These are phyloP conservation scores for Pichia kluyveri DNA, from an alignment of 805 yeast species.

Conservation along the genomic window DNA sequence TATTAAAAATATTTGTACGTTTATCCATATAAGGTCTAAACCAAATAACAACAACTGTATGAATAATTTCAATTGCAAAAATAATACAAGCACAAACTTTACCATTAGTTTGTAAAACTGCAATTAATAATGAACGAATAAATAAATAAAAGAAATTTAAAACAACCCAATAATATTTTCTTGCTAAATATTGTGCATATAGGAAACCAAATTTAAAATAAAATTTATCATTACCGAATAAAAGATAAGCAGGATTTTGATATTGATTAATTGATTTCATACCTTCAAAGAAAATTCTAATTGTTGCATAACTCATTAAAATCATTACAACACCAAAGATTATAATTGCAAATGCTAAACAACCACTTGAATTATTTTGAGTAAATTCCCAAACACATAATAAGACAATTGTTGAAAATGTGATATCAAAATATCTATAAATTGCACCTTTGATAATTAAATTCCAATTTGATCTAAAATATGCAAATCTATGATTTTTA, in stretches of 20 bases:
- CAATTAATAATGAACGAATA: conserved; percentile 73
- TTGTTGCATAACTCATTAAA: conserved; percentile 63
- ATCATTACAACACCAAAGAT: conserved; percentile 49
- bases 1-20: conserved; percentile 89
- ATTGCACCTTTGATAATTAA: conserved; percentile 81
- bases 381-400: conserved; percentile 87
- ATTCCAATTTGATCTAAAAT: conserved; percentile 77
- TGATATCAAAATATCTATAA: conserved; percentile 72
- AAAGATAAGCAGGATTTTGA: conserved; percentile 85
- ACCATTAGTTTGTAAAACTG: conserved; percentile 74
- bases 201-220: conserved; percentile 86
- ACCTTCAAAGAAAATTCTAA: conserved; percentile 68
- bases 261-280: conserved; percentile 58
- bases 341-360: conserved; percentile 69
- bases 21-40: conserved; percentile 89
- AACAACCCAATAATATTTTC: conserved; percentile 72
- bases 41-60: conserved; percentile 56
- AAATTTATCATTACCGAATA: conserved; percentile 75
- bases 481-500: conserved; percentile 57
- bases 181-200: conserved; percentile 86
- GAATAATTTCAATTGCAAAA: conserved; percentile 66
- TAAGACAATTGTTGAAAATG: conserved; percentile 80
- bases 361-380: conserved; percentile 74
- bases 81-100: conserved; percentile 72
- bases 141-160: conserved; percentile 59